phyloP scores from a whole-genome alignment of 2,329 filamentous ascomycete genomes.

The Pseudocercospora macadamiae region DNA sequence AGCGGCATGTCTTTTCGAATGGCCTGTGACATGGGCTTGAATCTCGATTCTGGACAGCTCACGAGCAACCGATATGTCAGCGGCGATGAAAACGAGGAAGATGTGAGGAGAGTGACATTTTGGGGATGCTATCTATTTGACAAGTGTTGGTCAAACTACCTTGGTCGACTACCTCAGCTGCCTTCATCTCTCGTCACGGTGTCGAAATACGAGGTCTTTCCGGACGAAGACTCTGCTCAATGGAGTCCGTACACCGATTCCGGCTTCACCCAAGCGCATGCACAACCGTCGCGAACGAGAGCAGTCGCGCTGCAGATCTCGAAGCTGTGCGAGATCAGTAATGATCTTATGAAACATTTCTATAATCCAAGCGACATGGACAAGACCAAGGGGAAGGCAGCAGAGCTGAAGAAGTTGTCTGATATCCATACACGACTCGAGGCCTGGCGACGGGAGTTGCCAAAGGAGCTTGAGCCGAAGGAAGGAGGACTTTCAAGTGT shows the following conservation, averaged over 20 bases:
- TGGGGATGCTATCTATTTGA: slow-evolving; percentile 99
- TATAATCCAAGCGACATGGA: slow-evolving; percentile 75
- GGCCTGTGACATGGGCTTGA: slow-evolving; percentile 91
- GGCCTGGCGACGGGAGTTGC: slow-evolving; percentile 82
- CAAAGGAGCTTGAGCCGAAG: slow-evolving; percentile 82
- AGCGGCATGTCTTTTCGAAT: slow-evolving; percentile 98
- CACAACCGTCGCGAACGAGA: slow-evolving; percentile 80
- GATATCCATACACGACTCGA: slow-evolving; percentile 89
- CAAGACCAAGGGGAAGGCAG: slow-evolving; percentile 70
- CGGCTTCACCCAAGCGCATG: slow-evolving; percentile 71
- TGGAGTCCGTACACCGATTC: slow-evolving; percentile 91
- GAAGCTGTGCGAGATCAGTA: slow-evolving; percentile 88
- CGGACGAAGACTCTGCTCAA: slow-evolving; percentile 77
- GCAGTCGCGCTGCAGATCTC: slow-evolving; percentile 81
- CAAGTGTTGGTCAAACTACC: slow-evolving; percentile 98
- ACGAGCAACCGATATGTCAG: slow-evolving; percentile 47
- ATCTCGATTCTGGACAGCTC: slow-evolving; percentile 75
- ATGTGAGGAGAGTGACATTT: slow-evolving; percentile 88
- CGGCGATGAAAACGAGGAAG: slow-evolving; percentile 77
- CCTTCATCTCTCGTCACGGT: slow-evolving; percentile 78
- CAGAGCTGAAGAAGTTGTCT: slow-evolving; percentile 88
- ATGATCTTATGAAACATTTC: slow-evolving; percentile 84
- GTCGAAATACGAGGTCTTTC: slow-evolving; percentile 88
- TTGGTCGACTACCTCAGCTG: slow-evolving; percentile 86
- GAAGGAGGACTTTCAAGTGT: slow-evolving; percentile 89